Conservation (phyloP, 1,284 basidiomycete genomes). For the Cryptococcus sp. region DNA sequence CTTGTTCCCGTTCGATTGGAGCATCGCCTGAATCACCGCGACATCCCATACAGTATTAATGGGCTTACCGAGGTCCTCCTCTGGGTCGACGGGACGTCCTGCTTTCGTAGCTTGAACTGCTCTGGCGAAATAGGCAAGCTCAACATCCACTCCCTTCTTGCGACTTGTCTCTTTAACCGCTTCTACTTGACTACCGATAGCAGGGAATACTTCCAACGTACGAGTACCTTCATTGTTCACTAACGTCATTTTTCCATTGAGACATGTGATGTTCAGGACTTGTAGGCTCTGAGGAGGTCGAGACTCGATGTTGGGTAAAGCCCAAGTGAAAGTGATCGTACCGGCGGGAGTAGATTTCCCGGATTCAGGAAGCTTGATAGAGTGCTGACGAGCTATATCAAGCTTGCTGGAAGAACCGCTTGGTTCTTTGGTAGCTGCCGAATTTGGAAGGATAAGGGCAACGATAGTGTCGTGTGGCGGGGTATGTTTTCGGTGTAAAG, state of each 20-base stretch:
- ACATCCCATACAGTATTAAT: constrained; percentile 11
- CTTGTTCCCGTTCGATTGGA: constrained; percentile 8
- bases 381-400: not conserved
- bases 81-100: constrained; percentile 4
- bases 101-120: constrained; percentile 9
- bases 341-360: constrained; percentile 9
- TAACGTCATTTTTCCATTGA: constrained; percentile 10
- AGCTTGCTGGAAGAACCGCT: constrained; percentile 9
- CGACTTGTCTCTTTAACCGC: constrained; percentile 8
- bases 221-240: constrained; percentile 7
- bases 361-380: constrained; percentile 3
- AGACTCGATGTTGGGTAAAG: constrained; percentile 8
- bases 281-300: constrained; percentile 1
- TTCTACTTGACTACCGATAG: constrained; percentile 8
- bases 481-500: constrained; percentile 10
- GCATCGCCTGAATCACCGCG: constrained; percentile 9
- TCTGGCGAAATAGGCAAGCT: constrained; percentile 10
- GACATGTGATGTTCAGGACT: constrained; percentile 11
- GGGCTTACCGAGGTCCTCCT: constrained; percentile 7
- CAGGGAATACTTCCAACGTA: constrained; percentile 4
- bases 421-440: constrained; percentile 8
- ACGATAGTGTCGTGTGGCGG: constrained; percentile 13
- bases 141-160: constrained; percentile 12
- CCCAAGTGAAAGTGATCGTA: constrained; percentile 13
- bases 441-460: constrained; percentile 6